These are phyloP conservation scores for Amoebophrya sp. DNA, from an alignment of 169 alveolate species.

Conservation along the genomic window DNA sequence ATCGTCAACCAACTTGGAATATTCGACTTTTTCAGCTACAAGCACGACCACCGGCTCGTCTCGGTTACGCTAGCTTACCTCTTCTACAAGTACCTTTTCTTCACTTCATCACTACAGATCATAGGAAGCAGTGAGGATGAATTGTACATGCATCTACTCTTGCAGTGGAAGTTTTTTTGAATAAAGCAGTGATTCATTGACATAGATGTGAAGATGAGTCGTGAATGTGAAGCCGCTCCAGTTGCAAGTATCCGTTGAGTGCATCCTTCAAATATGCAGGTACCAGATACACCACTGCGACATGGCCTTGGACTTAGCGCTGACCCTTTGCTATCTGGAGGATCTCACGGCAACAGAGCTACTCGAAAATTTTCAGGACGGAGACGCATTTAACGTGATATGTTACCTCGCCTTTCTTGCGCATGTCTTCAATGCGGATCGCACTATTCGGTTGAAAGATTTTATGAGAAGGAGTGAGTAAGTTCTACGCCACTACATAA, in stretches of 20 bases:
- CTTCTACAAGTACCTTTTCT: conserved; percentile 40
- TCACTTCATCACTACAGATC: too few relatives aligned
- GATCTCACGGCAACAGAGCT: background rate
- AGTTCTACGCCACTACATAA: too few relatives aligned
- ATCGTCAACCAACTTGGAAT: conserved; percentile 34
- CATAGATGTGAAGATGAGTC: too few relatives aligned
- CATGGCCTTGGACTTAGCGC: background rate
- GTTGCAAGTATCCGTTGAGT: too few relatives aligned
- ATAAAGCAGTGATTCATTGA: too few relatives aligned
- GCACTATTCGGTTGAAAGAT: conserved; percentile 44
- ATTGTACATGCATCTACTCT: too few relatives aligned
- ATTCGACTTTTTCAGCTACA: conserved; percentile 36
- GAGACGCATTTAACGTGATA: conserved; percentile 12
- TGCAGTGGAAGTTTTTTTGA: too few relatives aligned
- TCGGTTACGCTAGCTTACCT: conserved; percentile 46
- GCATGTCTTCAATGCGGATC: conserved; percentile 48
- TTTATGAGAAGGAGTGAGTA: conserved; percentile 29
- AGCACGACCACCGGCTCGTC: conserved; percentile 46
- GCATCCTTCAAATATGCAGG: too few relatives aligned
- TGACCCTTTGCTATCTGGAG: background rate
- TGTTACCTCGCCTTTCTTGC: conserved; percentile 47
- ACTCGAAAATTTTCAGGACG: conserved; percentile 15
- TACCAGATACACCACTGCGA: conserved; percentile 25
- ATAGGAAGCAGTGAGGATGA: too few relatives aligned
- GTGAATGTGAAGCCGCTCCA: too few relatives aligned